A percentile compares a stretch with the other conserved stretches of the same genome.
phyloP scores from a whole-genome alignment of 2,329 filamentous ascomycete genomes.

The Mycosphaerella sp. region DNA sequence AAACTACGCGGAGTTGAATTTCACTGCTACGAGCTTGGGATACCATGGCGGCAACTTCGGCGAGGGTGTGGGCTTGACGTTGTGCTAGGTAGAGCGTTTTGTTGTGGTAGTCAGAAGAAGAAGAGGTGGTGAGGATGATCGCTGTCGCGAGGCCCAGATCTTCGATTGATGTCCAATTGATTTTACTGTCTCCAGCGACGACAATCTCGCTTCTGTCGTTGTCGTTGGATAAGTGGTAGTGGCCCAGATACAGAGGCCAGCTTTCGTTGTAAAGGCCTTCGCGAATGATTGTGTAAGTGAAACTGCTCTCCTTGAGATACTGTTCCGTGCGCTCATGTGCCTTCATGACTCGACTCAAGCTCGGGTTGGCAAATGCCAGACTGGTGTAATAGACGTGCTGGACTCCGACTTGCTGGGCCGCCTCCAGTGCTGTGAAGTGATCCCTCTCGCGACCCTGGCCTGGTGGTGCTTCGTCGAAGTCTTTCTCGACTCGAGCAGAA shows the following conservation, averaged over 20 bases:
- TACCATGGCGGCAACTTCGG: slow-evolving; percentile 29
- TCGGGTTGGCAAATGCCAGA: slow-evolving; percentile 39
- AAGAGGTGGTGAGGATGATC: slow-evolving; percentile 32
- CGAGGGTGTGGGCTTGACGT: slow-evolving; percentile 22
- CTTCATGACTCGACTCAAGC: slow-evolving; percentile 41
- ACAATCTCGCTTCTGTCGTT: slow-evolving; percentile 31
- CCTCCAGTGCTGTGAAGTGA: slow-evolving; percentile 40
- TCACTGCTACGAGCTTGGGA: slow-evolving; percentile 22
- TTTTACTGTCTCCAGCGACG: slow-evolving; percentile 37
- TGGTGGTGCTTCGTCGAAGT: slow-evolving; percentile 39
- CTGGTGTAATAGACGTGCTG: slow-evolving; percentile 44
- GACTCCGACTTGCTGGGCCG: slow-evolving; percentile 36
- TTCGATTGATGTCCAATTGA: slow-evolving; percentile 41
- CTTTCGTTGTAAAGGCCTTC: slow-evolving; percentile 43
- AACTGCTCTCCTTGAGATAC: slow-evolving; percentile 31
- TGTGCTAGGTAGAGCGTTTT: slow-evolving; percentile 38
- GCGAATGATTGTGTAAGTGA: slow-evolving; percentile 36
- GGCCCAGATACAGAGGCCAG: slow-evolving; percentile 45
- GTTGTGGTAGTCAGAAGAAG: slow-evolving; percentile 30
- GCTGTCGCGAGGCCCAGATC: slow-evolving; percentile 43
- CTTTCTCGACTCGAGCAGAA: slow-evolving; percentile 39
- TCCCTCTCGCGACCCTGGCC: slow-evolving; percentile 41
- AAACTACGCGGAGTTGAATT: slow-evolving; percentile 34
- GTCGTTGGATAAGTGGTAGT: slow-evolving; percentile 36
- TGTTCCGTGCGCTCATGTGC: slow-evolving; percentile 43